Percentiles rank a stretch among this genome's conserved stretches.
Conservation (phyloP, 2,329 filamentous ascomycete species). For the Fusarium sp. region DNA sequence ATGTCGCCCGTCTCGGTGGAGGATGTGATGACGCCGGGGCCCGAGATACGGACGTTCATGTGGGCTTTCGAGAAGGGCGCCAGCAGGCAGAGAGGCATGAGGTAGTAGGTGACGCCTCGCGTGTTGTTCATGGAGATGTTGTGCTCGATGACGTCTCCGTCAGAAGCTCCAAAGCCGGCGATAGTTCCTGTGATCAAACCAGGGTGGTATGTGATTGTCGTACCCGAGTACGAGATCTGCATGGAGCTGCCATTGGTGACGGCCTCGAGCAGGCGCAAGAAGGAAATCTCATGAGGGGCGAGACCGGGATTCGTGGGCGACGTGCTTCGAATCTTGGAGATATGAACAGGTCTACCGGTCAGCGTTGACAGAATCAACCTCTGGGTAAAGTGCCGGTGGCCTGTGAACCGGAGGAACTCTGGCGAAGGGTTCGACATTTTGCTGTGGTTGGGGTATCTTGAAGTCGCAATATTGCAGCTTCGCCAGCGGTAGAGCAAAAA, state of each 20-base stretch:
- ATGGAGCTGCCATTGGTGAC: slow-evolving; percentile 95
- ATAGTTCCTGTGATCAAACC: slow-evolving; percentile 91
- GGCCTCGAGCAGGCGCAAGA: slow-evolving; percentile 92
- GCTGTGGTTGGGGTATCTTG: slow-evolving; percentile 39
- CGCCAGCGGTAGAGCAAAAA: slow-evolving; percentile 42
- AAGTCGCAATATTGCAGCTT: slow-evolving; percentile 36
- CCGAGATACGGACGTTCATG: slow-evolving; percentile 90
- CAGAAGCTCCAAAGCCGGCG: slow-evolving; percentile 76
- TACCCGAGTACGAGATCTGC: slow-evolving; percentile 97
- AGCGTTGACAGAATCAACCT: slow-evolving; percentile 91
- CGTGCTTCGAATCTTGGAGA: slow-evolving; percentile 91
- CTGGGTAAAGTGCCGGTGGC: slow-evolving; percentile 84
- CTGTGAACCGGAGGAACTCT: slow-evolving; percentile 80
- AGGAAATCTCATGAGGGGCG: slow-evolving; percentile 91
- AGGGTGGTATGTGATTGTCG: slow-evolving; percentile 90
- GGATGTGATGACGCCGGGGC: slow-evolving; percentile 91
- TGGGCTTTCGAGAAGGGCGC: slow-evolving; percentile 93
- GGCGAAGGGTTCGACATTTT: slow-evolving; percentile 59
- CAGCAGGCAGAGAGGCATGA: slow-evolving; percentile 88
- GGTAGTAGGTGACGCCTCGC: slow-evolving; percentile 90
- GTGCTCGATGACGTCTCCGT: slow-evolving; percentile 83
- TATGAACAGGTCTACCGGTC: slow-evolving; percentile 88
- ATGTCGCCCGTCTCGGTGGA: slow-evolving; percentile 87
- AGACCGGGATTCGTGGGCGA: slow-evolving; percentile 91
- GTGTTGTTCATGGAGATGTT: slow-evolving; percentile 80